Evolutionary conservation across 108 stramenopile genomes (phyloP), one percentile per base, ranked within the genome.

Genomic region (Nitzschia sp.): DNA sequence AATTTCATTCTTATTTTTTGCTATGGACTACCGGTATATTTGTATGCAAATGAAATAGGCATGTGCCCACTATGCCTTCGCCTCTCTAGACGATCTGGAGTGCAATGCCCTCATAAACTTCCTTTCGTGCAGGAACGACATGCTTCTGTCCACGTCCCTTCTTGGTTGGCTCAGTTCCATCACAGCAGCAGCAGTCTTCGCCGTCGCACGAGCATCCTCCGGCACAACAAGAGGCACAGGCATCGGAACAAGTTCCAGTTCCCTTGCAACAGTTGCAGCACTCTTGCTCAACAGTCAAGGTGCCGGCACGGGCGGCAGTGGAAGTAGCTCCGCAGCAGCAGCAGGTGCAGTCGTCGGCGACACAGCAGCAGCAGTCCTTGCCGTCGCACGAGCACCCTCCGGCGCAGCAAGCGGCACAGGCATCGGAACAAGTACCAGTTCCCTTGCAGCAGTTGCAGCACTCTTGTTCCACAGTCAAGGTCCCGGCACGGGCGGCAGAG

Each of bases 241-340:
- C 34, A 19, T 57, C 37, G 19, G 57, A 40, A 34, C 66, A 67
- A 9, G 22, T 46, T 14, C 66, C 65, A 34, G 65, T 75, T 29
- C 73, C 73, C 58, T 71, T 70, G 76, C 70, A 71, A 69, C 68
- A 69, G 24, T 26, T 25, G 63, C 75, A 76, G 55, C 73, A 67
- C 10, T 12, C 67, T 38, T 75, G 65, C 8, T 11, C 55, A 0
- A 9, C 67, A 2, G 41, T 69, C 21, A 63, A 15, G 2, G 11
- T 39, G 9, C 74, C 74, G 11, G 26, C 25, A 21, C 34, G 10
- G 10, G 41, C 62, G 34, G 56, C 67, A 7, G 40, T 15, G 34
- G 59, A 43, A 20, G 51, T 42, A 14, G 20, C 51, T 20, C 67
- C 57, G 40, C 74, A 75, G 67, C 67, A 75, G 74, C 74, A 75